A percentile compares a stretch with the other conserved stretches of the same genome.
phyloP scores from a whole-genome alignment of 2,329 filamentous ascomycete genomes.

The Cryphonectria carpinicola region DNA sequence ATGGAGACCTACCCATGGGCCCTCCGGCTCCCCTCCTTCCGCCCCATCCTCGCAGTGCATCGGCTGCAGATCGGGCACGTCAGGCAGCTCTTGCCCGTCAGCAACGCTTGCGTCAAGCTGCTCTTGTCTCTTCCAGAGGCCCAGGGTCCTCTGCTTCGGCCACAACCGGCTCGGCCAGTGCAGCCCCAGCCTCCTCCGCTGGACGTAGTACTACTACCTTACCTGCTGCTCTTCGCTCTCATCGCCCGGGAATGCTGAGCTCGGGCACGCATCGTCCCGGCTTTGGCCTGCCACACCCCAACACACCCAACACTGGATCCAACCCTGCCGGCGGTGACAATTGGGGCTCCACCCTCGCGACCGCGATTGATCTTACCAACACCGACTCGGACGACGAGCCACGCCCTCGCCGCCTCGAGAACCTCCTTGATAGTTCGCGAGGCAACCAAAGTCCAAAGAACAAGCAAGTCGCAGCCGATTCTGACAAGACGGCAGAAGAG shows the following conservation, averaged over 20 bases:
- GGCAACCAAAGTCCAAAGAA: neutral
- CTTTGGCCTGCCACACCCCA: constrained; percentile 1
- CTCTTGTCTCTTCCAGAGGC: constrained; percentile 8
- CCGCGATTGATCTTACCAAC: constrained; percentile 44
- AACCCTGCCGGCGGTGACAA: constrained; percentile 7
- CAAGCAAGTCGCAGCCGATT: constrained; percentile 37
- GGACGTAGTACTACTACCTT: neutral
- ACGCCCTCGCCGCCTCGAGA: constrained; percentile 39
- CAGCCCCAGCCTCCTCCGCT: constrained; percentile 6
- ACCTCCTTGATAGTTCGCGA: constrained; percentile 40
- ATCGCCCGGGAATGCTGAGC: constrained; percentile 30
- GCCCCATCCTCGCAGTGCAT: constrained; percentile 11
- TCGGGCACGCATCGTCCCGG: constrained; percentile 30
- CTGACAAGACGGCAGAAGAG: constrained; percentile 58
- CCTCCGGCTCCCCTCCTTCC: neutral
- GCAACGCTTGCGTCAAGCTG: constrained; percentile 9
- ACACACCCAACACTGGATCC: constrained; percentile 17
- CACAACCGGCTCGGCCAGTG: constrained; percentile 3
- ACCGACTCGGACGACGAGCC: constrained; percentile 44
- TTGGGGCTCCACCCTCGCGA: constrained; percentile 32
- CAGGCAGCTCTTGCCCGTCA: constrained; percentile 30
- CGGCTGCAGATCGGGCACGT: constrained; percentile 31
- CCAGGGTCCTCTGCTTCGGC: constrained; percentile 4
- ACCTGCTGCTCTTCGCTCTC: constrained; percentile 2
- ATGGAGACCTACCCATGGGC: neutral